Evolutionary conservation across 148 eudicot species (phyloP), one percentile per base, ranked within the genome.

Genomic region (Vaccinium myrtillus): DNA sequence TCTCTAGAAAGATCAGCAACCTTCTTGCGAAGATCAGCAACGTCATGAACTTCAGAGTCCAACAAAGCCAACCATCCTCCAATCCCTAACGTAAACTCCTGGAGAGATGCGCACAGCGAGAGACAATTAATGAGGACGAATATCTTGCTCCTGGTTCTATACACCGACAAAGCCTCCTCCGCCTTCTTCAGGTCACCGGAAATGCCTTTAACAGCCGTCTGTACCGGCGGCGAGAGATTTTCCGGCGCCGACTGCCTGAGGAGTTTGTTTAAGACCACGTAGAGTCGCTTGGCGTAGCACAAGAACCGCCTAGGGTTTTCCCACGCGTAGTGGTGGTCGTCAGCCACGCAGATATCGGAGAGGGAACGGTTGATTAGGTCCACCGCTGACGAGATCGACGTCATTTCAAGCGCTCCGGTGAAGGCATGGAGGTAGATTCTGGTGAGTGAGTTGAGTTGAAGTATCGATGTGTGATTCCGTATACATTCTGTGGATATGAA

Each of bases 21-120:
- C 77, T 90, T 93, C 86, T 88, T 91, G 59, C 88, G 70, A 56
- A 93, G 88, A 81, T 93, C 95, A 1, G 88, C 49, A 75, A 51
- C 69, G 15, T 80, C 85, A 21, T 46, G 54, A 21, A 93, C 50
- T 4, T 88, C 89, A 73, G 89, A 86, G 12, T 87, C 94, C 51
- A 93, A 89, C 89, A 93, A 82, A 10, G 93, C 93, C 58, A 93
- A 83, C 95, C 95, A 93, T n/a, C 91, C 93, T 12, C 90, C 95
- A 82, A 93, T 91, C 5, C 88, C 90, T n/a, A 76, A 84, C 77
- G 94, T 87, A 7, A 87, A 80, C 80, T 93, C 93, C 79, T 90
- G 91, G 11, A 93, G 84, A 25, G 86, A 80, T 9, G 63, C 56
- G 50, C 90, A 88, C 82, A 93, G 81, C 75, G 87, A 69, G 67